A percentile compares a stretch with the other conserved stretches of the same genome.
phyloP scores from a whole-genome alignment of 106 monocot species.

The Apostasia ramifera region DNA sequence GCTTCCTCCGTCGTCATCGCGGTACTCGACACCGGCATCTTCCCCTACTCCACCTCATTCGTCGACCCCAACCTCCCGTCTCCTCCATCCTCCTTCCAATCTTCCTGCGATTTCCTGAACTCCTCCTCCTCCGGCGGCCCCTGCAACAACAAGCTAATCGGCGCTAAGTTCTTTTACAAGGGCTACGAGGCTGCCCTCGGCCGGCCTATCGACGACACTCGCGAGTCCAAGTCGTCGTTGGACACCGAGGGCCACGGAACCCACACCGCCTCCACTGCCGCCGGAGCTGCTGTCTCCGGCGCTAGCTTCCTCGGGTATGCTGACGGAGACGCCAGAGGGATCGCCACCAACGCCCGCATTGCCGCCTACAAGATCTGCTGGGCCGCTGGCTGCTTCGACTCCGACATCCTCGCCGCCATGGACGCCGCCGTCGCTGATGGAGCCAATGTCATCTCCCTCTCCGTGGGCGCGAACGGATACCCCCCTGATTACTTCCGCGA shows the following conservation, averaged over 20 bases:
- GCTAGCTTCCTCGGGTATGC: constrained; percentile 30
- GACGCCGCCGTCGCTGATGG: constrained; percentile 47
- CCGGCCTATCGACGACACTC: constrained; percentile 37
- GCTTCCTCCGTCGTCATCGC: constrained; percentile 49
- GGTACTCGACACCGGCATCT: constrained; percentile 65
- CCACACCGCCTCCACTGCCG: constrained; percentile 44
- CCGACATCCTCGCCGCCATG: constrained; percentile 37
- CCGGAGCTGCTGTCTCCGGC: constrained; percentile 20
- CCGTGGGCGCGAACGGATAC: constrained; percentile 14
- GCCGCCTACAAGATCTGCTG: constrained; percentile 61
- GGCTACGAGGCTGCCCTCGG: constrained; percentile 48
- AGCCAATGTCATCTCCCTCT: constrained; percentile 39
- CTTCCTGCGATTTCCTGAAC: constrained; percentile 15
- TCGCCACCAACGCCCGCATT: constrained; percentile 37
- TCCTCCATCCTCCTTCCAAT: constrained; percentile 21
- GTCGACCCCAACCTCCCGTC: constrained; percentile 33
- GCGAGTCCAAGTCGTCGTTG: constrained; percentile 21
- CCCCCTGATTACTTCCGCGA: constrained; percentile 34
- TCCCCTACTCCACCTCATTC: constrained; percentile 35
- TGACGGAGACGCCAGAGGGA: constrained; percentile 27
- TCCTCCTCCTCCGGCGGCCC: constrained; percentile 23
- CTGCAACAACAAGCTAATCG: constrained; percentile 50
- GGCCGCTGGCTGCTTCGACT: constrained; percentile 36
- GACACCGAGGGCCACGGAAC: constrained; percentile 33
- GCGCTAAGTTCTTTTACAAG: constrained; percentile 49